Conservation (phyloP, 306 rosid genomes). For the Cucumis hystrix region DNA sequence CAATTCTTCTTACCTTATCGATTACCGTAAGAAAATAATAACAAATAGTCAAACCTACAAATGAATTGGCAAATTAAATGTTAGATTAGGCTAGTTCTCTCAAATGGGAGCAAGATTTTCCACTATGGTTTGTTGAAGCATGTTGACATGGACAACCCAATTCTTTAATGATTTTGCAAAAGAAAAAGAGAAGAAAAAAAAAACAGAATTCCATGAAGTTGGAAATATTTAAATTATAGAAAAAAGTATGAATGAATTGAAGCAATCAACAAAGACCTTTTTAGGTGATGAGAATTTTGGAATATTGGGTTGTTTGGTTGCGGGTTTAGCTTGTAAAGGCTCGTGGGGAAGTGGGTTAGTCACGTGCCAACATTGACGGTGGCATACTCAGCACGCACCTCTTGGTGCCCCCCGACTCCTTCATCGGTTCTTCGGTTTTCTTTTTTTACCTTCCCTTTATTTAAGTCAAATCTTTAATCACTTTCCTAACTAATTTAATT, state of each 20-base stretch:
- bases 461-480: slow-evolving; percentile 2
- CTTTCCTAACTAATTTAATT: background rate
- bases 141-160: too few species aligned
- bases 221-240: background rate
- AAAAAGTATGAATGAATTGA: background rate
- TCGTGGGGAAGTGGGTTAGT: slow-evolving; percentile 22
- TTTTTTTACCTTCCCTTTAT: slow-evolving; percentile 1
- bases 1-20: too few species aligned
- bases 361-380: slow-evolving; percentile 30
- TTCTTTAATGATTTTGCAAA: too few species aligned
- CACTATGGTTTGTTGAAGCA: too few species aligned
- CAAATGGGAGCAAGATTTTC: too few species aligned
- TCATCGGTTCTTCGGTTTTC: background rate
- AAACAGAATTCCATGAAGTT: background rate
- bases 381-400: slow-evolving; percentile 41
- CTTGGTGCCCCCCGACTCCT: slow-evolving; percentile 16
- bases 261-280: background rate
- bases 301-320: background rate
- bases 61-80: too few species aligned
- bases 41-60: too few species aligned
- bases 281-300: background rate
- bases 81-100: too few species aligned
- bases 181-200: too few species aligned
- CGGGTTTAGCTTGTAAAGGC: background rate
- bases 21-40: too few species aligned